Conservation (phyloP, 2,329 filamentous ascomycete species). For the Ophiostoma ips region DNA sequence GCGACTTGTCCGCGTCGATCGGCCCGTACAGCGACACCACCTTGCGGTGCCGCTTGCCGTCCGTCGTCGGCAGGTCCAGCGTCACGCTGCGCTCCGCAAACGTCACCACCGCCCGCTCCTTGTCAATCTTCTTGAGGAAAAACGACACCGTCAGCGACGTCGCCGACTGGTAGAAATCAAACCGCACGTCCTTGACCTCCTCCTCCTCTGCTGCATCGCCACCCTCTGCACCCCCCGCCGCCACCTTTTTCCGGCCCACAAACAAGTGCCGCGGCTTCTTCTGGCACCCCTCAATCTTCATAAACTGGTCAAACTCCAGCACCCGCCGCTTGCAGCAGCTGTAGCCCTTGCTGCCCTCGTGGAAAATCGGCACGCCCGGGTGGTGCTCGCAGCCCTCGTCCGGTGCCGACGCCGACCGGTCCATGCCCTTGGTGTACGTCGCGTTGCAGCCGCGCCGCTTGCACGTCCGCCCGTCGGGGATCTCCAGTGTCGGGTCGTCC, state of each 20-base stretch:
- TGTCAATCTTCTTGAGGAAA: conserved; percentile 95
- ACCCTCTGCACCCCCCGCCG: conserved; percentile 12
- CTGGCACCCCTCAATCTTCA: conserved; percentile 86
- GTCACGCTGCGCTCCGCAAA: conserved; percentile 51
- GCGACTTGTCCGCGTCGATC: conserved; percentile 63
- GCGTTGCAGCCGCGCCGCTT: conserved; percentile 62
- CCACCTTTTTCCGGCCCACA: conserved; percentile 45
- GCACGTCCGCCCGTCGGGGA: conserved; percentile 63
- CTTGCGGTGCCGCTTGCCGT: conserved; percentile 68
- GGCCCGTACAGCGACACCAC: conserved; percentile 60
- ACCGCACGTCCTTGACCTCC: conserved; percentile 65
- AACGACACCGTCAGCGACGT: conserved; percentile 76
- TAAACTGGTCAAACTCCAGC: conserved; percentile 93
- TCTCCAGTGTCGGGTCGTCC: conserved; percentile 62
- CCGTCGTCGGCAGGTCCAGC: conserved; percentile 75
- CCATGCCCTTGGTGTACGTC: conserved; percentile 45
- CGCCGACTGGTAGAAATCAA: conserved; percentile 91
- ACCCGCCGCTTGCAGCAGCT: conserved; percentile 92
- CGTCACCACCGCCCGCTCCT: conserved; percentile 56
- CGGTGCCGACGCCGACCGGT: conserved; percentile 32
- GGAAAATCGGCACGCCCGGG: conserved; percentile 82
- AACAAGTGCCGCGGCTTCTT: conserved; percentile 76
- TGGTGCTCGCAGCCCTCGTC: conserved; percentile 76
- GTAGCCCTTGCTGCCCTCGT: conserved; percentile 97
- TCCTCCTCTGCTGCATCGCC: conserved; percentile 35